Percentiles rank a stretch among this genome's conserved stretches.
These are phyloP conservation scores for Chenopodium quinoa DNA, from an alignment of 148 eudicot species.

Conservation along the genomic window DNA sequence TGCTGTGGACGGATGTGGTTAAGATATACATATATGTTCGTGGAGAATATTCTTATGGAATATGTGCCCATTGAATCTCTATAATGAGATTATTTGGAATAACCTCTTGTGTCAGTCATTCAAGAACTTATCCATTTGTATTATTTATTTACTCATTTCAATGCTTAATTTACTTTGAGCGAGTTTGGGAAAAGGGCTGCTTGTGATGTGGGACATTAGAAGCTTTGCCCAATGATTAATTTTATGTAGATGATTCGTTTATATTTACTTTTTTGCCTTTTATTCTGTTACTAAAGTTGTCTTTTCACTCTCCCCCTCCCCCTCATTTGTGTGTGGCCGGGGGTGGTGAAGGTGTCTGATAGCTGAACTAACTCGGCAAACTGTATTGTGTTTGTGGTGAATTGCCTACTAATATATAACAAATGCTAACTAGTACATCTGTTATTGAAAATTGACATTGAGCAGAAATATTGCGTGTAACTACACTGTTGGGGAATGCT, in stretches of 20 bases:
- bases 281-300: conserved; percentile 5
- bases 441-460: conserved; percentile 95
- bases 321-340: background rate
- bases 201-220: background rate
- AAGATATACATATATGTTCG: background rate
- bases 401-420: conserved; percentile 60
- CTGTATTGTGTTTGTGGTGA: conserved; percentile 64
- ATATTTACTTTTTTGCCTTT: conserved; percentile 3
- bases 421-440: conserved; percentile 95
- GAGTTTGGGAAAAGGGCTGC: background rate
- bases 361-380: conserved; percentile 46
- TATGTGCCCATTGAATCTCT: background rate
- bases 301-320: background rate
- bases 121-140: background rate
- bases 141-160: background rate
- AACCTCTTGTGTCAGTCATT: background rate
- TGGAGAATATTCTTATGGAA: background rate
- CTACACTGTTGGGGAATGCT: conserved; percentile 98
- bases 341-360: conserved; percentile 22
- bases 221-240: background rate
- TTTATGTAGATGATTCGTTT: background rate
- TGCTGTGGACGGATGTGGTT: background rate
- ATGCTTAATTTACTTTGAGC: background rate
- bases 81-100: background rate
- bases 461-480: conserved; percentile 99